Conservation (phyloP, 306 rosid genomes). For the Glycine soja region DNA sequence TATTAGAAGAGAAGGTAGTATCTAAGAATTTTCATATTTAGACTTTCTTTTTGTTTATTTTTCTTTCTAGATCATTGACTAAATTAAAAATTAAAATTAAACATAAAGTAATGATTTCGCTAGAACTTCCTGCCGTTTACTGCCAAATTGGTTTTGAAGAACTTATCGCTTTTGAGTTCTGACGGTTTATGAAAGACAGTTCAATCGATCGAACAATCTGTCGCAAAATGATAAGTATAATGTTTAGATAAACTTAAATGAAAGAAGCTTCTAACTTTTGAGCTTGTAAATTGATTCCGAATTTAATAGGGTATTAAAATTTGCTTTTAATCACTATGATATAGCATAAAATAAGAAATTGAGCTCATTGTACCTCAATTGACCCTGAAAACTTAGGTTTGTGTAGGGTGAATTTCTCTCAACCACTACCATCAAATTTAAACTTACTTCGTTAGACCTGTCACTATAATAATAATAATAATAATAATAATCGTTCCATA, state of each 20-base stretch:
- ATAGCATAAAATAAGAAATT: neutral
- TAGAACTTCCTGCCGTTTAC: neutral
- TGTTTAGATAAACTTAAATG: neutral
- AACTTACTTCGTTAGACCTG: neutral
- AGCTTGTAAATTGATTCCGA: neutral
- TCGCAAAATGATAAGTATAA: neutral
- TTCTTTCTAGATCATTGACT: neutral
- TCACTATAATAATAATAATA: neutral
- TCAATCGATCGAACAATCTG: too few species aligned
- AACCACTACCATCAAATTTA: neutral
- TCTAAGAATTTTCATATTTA: conserved; percentile 2
- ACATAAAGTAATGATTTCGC: conserved; percentile 1
- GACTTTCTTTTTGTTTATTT: neutral
- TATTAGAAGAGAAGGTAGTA: conserved; percentile 4
- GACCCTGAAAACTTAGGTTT: neutral
- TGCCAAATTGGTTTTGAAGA: conserved; percentile 37
- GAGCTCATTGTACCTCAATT: neutral
- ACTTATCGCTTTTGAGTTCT: conserved; percentile 25
- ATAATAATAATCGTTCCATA: too few species aligned
- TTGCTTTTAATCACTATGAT: neutral
- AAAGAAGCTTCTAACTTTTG: conserved; percentile 22
- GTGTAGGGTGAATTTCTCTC: neutral
- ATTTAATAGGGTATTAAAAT: neutral
- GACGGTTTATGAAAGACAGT: too few species aligned
- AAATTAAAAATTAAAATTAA: neutral